phyloP scores from a whole-genome alignment of 2,329 filamentous ascomycete species.

The Fusarium longipes region DNA sequence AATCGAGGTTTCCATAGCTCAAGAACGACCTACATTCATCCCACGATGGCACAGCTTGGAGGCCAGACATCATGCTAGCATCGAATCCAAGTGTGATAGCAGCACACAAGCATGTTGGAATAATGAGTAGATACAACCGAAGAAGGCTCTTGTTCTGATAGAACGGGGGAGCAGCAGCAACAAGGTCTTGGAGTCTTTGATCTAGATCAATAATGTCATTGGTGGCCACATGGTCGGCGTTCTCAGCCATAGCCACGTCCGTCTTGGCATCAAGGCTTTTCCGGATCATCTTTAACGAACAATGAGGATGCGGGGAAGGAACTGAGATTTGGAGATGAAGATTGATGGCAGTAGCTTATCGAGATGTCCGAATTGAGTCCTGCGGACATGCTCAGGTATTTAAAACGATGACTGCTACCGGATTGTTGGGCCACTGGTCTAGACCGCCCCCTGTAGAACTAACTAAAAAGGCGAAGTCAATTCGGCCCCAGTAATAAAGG shows the following conservation, averaged over 20 bases:
- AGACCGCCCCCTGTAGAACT: background rate
- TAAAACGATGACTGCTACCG: background rate
- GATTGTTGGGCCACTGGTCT: background rate
- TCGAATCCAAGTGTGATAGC: slow-evolving; percentile 53
- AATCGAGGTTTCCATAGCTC: rapidly evolving
- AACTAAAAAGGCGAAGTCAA: background rate
- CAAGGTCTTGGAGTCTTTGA: background rate
- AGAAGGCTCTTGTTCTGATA: slow-evolving; percentile 18
- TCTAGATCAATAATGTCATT: background rate
- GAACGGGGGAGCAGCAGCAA: slow-evolving; percentile 5
- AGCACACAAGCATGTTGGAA: slow-evolving; percentile 23
- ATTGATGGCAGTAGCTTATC: background rate
- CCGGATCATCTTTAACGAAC: background rate
- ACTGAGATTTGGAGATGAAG: background rate
- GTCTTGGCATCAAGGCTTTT: background rate
- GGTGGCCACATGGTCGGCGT: background rate
- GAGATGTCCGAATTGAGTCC: background rate
- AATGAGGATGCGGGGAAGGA: too few relatives aligned
- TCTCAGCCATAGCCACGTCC: background rate
- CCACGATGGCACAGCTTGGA: slow-evolving; percentile 36
- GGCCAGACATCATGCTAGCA: slow-evolving; percentile 54
- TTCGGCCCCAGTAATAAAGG: background rate
- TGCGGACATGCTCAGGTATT: background rate
- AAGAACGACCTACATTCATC: slow-evolving; percentile 17
- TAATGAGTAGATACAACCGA: slow-evolving; percentile 21